Percentiles rank a stretch among this genome's conserved stretches.
phyloP scores from a whole-genome alignment of 306 rosid genomes.

The Hippophae tibetana region DNA sequence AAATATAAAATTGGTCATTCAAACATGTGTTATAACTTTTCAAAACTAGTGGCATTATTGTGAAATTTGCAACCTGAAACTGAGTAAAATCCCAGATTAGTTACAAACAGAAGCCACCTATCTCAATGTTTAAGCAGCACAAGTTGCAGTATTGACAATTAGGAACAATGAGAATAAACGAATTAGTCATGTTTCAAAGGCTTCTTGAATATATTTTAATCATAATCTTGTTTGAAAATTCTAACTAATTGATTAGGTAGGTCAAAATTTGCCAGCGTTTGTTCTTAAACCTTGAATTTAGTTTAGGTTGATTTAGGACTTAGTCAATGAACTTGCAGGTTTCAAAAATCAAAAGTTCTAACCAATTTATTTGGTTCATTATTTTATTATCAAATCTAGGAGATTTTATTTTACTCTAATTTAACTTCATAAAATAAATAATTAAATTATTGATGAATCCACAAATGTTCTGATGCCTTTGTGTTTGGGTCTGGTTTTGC shows the following conservation, averaged over 20 bases:
- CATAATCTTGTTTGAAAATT: background rate
- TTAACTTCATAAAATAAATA: background rate
- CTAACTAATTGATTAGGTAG: conserved; percentile 4
- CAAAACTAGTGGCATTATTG: too few species aligned
- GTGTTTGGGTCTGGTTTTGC: conserved; percentile 16
- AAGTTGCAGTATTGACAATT: background rate
- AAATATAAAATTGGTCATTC: too few species aligned
- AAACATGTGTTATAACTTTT: too few species aligned
- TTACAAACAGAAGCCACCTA: too few species aligned
- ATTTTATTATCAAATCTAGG: background rate
- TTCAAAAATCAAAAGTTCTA: too few species aligned
- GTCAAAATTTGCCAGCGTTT: background rate
- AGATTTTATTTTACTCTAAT: background rate
- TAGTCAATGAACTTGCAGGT: background rate
- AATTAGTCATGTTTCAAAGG: background rate
- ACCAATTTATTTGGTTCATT: background rate
- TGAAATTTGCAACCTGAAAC: too few species aligned
- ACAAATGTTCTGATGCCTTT: background rate
- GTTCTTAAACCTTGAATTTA: too few species aligned
- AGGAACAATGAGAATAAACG: background rate
- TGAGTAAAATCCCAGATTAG: too few species aligned
- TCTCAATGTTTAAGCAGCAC: background rate
- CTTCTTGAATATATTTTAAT: background rate
- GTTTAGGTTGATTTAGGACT: background rate
- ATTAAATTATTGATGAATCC: too few species aligned